Evolutionary conservation across 257 asterid genomes (phyloP), one percentile per base, ranked within the genome.

Genomic region (Primulina eburnea): DNA sequence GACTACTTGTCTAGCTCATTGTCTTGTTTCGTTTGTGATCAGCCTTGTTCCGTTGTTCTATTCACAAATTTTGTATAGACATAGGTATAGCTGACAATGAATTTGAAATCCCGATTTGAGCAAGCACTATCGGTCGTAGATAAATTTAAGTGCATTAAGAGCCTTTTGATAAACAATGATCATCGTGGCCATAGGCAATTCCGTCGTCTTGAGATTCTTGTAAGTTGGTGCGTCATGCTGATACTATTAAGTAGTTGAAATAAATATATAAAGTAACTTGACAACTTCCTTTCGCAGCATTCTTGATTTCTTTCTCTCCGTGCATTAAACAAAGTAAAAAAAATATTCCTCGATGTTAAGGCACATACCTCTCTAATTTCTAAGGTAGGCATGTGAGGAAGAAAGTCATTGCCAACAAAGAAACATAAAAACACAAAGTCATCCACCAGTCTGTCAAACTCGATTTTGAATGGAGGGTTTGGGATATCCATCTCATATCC

Each of bases 391-490:
- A 94, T 91, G 74, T 94, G 99, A 62, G 99, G 99, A 78, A 94
- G 97, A 80, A 94, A 94, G 82, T 94, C 99, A 43, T 94, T 94
- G 81, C 99, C 99, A 68, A 91, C 97, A 83, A 94, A 94, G 75
- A 94, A 89, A 69, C 97, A 94, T 72, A 89, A 73, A 65, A 94
- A 91, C 71, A 94, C 97, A 73, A 94, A 94, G 77, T 94, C 99
- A 79, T 94, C 99, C 86, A 94, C 89, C 80, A 91, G 85, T 82
- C 96, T 89, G 65, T 94, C 99, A 79, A 94, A 86, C 73, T 94
- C 90, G 70, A 89, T 82, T 71, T 74, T 76, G 80, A 85, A 89
- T 57, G 96, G 92, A 69, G 97, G 88, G 74, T 77, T 78, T 14
- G 85, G 82, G 77, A 91, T 82, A 69, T 76, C 90, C 87, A 94